Base-by-base conservation (phyloP, 2,329 filamentous ascomycete species). In the Fusarium coffeatum region DNA sequence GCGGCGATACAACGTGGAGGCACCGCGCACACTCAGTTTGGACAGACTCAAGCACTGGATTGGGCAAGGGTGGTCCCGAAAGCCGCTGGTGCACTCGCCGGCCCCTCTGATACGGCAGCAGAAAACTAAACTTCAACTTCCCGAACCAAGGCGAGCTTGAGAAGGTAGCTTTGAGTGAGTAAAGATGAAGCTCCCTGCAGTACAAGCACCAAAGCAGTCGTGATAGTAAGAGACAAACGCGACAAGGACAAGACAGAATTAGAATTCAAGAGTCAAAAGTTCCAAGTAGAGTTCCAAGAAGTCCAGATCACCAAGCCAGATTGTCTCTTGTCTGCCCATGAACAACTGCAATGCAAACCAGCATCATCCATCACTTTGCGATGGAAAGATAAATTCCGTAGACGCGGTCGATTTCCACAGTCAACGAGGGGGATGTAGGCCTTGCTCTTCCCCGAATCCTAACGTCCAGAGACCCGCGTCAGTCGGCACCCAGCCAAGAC, bases 1-100 rank as follows among this genome's bases (percentile, higher is more conserved):
- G 40, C 34, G 48, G 51, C 48, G 51, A 70, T 60, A 71, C 51
- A 64, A 71, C 51, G 68, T 70, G 57, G 64, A 71, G 53, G 59
- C 50, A 60, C 58, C 54, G 54, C 64, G 59, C 40, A 68, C 64
- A 71, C 55, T 64, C 59, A 51, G 54, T 42, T 55, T 59, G 57
- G 56, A 65, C 51, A 61, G 45, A 70, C 54, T 64, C 48, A 51
- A 55, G 67, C 55, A 71, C 50, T 60, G 47, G 58, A 37, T 55
- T 60, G 50, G 51, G 67, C 51, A 70, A 51, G 59, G 68, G 55
- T 68, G 58, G 67, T 59, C 68, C 55, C 58, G 58, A 41, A 56
- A 47, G 58, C 51, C 34, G 63, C 47, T 71, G 55, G 63, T 59
- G 50, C 46, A 59, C 56, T 70, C 47, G 43, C 51, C 55, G 59